Conservation (phyloP, 768 basidiomycete genomes). For the Russula virescens region DNA sequence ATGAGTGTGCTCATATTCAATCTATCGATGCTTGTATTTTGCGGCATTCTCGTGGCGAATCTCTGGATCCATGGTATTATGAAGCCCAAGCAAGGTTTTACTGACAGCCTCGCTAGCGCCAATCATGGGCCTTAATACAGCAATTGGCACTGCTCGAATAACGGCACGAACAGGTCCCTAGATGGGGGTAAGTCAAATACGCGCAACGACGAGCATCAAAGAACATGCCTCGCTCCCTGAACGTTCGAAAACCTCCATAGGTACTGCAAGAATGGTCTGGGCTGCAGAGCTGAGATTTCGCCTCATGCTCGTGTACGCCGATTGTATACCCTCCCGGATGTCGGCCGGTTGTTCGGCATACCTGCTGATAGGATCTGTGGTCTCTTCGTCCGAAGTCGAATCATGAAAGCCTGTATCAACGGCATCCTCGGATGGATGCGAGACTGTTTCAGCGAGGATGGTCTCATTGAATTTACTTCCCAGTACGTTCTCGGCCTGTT, state of each 20-base stretch:
- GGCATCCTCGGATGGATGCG: slow-evolving; percentile 28
- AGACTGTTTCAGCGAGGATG: slow-evolving; percentile 62
- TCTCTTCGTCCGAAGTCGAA: slow-evolving; percentile 41
- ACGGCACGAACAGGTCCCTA: slow-evolving; percentile 93
- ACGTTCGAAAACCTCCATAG: slow-evolving; percentile 98
- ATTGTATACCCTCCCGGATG: slow-evolving; percentile 81
- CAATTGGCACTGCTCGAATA: slow-evolving; percentile 94
- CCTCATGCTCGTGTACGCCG: slow-evolving; percentile 84
- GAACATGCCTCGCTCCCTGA: slow-evolving; percentile 78
- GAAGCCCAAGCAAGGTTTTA: slow-evolving; percentile 89
- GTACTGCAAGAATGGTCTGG: slow-evolving; percentile 96
- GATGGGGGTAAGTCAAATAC: slow-evolving; percentile 6
- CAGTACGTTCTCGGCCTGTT: slow-evolving; percentile 87
- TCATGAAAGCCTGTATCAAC: slow-evolving; percentile 28
- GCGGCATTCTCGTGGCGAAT: slow-evolving; percentile 79
- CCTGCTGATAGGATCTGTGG: slow-evolving; percentile 63
- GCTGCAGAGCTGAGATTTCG: slow-evolving; percentile 89
- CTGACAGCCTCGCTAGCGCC: slow-evolving; percentile 95
- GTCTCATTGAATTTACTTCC: slow-evolving; percentile 69
- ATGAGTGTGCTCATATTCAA: background rate
- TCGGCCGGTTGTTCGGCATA: slow-evolving; percentile 89
- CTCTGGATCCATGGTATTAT: slow-evolving; percentile 88
- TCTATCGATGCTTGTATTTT: slow-evolving; percentile 83
- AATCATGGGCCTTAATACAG: slow-evolving; percentile 96
- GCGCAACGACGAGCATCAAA: background rate